Conservation (phyloP, 2,329 filamentous ascomycete species). For the Fusarium nisikadoi region DNA sequence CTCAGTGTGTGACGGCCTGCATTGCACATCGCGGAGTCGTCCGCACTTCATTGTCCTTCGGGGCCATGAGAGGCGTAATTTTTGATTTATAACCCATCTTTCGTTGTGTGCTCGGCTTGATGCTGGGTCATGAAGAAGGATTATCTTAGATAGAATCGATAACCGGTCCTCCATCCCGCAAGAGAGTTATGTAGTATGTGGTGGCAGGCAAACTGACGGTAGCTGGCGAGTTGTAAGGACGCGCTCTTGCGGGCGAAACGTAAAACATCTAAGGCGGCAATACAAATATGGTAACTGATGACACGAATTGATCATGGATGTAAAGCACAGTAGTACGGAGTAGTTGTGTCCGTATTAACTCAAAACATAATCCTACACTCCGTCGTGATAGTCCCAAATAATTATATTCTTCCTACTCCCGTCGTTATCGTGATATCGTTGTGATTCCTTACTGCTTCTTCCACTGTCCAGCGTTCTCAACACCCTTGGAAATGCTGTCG, state of each 20-base stretch:
- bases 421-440: neutral
- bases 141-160: accelerated
- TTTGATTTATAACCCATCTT: conserved; percentile 57
- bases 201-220: too few species aligned
- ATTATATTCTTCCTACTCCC: conserved; percentile 7
- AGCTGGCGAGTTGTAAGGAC: too few species aligned
- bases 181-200: accelerated
- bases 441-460: conserved; percentile 50
- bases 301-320: neutral
- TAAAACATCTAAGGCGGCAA: neutral
- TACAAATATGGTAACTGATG: neutral
- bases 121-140: conserved; percentile 47
- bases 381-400: neutral
- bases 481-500: conserved; percentile 61
- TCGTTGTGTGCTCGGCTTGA: conserved; percentile 55
- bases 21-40: conserved; percentile 66
- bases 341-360: neutral
- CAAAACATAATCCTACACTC: neutral
- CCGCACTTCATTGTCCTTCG: conserved; percentile 63
- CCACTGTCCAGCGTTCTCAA: conserved; percentile 69
- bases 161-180: accelerated
- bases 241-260: neutral
- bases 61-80: conserved; percentile 65
- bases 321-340: too few species aligned
- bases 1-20: conserved; percentile 60